These are phyloP conservation scores for Linum usitatissimum DNA, from an alignment of 345 rosid genomes.

Conservation along the genomic window DNA sequence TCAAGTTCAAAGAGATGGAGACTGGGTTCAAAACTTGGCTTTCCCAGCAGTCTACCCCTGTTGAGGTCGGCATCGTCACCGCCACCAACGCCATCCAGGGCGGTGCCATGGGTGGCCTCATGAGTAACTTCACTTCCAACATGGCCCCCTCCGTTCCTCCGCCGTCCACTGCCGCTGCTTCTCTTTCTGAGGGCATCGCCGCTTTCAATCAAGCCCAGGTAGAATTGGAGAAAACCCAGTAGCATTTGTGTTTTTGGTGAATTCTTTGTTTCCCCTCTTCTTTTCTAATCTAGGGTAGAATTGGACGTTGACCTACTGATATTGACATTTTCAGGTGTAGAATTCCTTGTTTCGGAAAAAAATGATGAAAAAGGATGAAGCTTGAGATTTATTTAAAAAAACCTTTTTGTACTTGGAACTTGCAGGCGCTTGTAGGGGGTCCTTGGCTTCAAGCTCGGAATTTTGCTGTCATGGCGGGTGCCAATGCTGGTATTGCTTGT, in stretches of 20 bases:
- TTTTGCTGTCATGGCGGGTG: constrained; percentile 88
- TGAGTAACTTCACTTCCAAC: constrained; percentile 64
- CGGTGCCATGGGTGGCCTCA: constrained; percentile 68
- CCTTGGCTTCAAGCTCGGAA: constrained; percentile 93
- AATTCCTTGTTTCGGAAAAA: neutral
- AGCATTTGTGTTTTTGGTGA: no score
- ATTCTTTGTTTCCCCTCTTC: neutral
- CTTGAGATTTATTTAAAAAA: neutral
- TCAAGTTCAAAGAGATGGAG: constrained; percentile 54
- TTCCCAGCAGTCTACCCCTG: constrained; percentile 57
- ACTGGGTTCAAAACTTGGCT: constrained; percentile 59
- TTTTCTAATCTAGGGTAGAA: no score
- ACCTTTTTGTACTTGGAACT: neutral
- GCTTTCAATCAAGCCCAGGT: constrained; percentile 90
- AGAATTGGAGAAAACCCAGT: no score
- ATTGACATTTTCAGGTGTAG: neutral
- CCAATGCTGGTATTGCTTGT: constrained; percentile 78
- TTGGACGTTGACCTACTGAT: no score
- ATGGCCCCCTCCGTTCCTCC: constrained; percentile 39
- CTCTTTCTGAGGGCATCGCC: constrained; percentile 80
- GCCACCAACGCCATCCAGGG: constrained; percentile 69
- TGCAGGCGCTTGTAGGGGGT: constrained; percentile 79
- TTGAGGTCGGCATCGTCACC: constrained; percentile 71
- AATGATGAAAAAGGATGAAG: neutral
- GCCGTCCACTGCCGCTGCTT: constrained; percentile 37